Evolutionary conservation across 116 monocot genomes (phyloP), one percentile per base, ranked within the genome.

Genomic region (Iris pallida): DNA sequence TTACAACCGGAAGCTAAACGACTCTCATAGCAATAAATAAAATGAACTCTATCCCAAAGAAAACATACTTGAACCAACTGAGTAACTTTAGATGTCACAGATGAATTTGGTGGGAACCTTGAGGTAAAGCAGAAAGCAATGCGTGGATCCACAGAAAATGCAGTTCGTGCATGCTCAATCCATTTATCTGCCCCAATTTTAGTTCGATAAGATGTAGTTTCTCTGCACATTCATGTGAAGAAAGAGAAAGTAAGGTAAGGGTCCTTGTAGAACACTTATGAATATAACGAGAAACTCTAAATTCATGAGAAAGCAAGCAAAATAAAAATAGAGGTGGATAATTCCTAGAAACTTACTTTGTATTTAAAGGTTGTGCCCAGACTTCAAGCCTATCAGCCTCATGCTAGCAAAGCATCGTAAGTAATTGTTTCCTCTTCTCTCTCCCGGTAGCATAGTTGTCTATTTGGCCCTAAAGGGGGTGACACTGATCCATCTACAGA

Each of bases 331-430:
- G 19, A 67, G 55, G 4, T 5, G 20, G 18, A 19, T 63, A 54
- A 76, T 51, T 13, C 67, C 55, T 44, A 42, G 7, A 66, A 52
- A 71, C 11, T 2, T 92, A 90, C 92, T 93, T 93, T 44, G 72
- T 83, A 81, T 88, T 93, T 63, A 93, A 75, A 43, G 88, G 93
- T 59, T 90, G 93, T 58, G 98, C 88, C 93, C 98, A 98, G 44
- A 98, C 93, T 84, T 98, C 98, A 73, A 93, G 90, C 58, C 98
- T 88, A 65, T 98, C 98, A 45, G 93, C 81, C 69, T 98, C 98
- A 83, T 98, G 83, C 71, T 98, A 93, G 73, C 88, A 88, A 57
- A 98, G 76, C 90, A 93, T 90, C 49, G 88, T 18, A 70, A 98
- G 90, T 69, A 98, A 70, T 40, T 90, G 90, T 51, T 84, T 98